Percentiles rank a stretch among this genome's conserved stretches.
These are phyloP conservation scores for Coemansia sp. DNA, from an alignment of 192 early-diverging fungal species.

Conservation along the genomic window DNA sequence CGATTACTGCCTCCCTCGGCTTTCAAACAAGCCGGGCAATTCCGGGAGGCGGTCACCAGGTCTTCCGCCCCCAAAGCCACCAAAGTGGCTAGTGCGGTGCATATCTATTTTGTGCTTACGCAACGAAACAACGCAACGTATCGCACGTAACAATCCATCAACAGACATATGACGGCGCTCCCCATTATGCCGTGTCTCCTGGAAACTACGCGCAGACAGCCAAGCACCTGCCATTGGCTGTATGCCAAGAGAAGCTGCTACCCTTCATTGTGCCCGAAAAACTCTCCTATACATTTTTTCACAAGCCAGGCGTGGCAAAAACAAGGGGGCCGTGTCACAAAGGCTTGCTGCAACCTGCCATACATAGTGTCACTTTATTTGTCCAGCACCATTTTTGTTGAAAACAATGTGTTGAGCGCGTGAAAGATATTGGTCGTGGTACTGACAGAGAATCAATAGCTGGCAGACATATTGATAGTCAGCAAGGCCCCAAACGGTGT, in stretches of 20 bases:
- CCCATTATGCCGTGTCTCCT: slow-evolving; percentile 6
- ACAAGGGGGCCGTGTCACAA: background rate
- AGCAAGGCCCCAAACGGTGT: background rate
- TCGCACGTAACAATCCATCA: background rate
- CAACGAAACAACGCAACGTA: background rate
- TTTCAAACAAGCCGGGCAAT: slow-evolving; percentile 1
- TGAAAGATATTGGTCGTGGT: too few relatives aligned
- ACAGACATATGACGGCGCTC: slow-evolving; percentile 14
- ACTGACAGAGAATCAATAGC: background rate
- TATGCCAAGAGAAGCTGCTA: background rate
- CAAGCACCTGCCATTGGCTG: background rate
- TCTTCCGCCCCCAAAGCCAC: background rate
- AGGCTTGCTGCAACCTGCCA: background rate
- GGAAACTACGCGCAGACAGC: background rate
- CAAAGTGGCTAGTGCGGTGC: slow-evolving; percentile 6
- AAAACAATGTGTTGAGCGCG: too few relatives aligned
- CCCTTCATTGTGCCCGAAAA: slow-evolving; percentile 4
- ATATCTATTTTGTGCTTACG: slow-evolving; percentile 4
- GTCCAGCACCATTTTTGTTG: too few relatives aligned
- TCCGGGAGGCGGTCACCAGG: background rate
- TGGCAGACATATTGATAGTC: background rate
- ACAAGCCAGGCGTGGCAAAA: background rate
- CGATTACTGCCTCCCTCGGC: background rate
- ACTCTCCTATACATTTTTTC: background rate
- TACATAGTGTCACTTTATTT: too few relatives aligned